Conservation (phyloP, 352 stramenopile species). For the Phytophthora meadii region DNA sequence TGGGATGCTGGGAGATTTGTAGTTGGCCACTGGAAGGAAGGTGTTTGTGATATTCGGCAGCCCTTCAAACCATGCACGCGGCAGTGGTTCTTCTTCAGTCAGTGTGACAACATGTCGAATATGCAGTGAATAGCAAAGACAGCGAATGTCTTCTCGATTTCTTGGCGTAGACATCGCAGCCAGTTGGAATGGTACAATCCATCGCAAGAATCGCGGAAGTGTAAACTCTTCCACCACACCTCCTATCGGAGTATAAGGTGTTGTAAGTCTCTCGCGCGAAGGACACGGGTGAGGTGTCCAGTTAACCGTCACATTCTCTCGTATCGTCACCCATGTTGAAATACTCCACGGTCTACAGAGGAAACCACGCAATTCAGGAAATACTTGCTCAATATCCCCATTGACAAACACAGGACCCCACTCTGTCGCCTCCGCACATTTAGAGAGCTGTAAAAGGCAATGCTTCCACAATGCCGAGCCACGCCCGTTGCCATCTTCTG, state of each 20-base stretch:
- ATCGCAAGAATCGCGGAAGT: conserved; percentile 56
- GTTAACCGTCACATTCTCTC: conserved; percentile 3
- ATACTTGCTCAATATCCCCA: conserved; percentile 39
- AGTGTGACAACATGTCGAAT: conserved; percentile 49
- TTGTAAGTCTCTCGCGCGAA: conserved; percentile 15
- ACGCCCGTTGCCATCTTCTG: not conserved
- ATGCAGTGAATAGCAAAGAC: conserved; percentile 35
- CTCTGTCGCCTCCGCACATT: conserved; percentile 37
- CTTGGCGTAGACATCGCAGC: conserved; percentile 51
- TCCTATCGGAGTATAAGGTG: not conserved
- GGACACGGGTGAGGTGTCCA: conserved; percentile 17
- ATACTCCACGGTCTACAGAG: conserved; percentile 38
- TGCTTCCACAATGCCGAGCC: conserved; percentile 18
- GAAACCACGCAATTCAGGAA: conserved; percentile 17
- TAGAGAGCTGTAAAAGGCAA: conserved; percentile 27
- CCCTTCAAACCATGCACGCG: conserved; percentile 35
- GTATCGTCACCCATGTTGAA: conserved; percentile 16
- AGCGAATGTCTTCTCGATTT: conserved; percentile 38
- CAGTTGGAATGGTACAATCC: conserved; percentile 52
- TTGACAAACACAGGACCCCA: conserved; percentile 42
- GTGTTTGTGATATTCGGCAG: conserved; percentile 41
- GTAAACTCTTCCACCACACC: conserved; percentile 12
- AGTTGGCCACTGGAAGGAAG: conserved; percentile 64
- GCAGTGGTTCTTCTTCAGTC: conserved; percentile 46
- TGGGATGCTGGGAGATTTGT: conserved; percentile 52